A percentile compares a stretch with the other conserved stretches of the same genome.
These are phyloP conservation scores for Hysterium pulicare DNA, from an alignment of 2,329 filamentous ascomycete genomes.

Conservation along the genomic window DNA sequence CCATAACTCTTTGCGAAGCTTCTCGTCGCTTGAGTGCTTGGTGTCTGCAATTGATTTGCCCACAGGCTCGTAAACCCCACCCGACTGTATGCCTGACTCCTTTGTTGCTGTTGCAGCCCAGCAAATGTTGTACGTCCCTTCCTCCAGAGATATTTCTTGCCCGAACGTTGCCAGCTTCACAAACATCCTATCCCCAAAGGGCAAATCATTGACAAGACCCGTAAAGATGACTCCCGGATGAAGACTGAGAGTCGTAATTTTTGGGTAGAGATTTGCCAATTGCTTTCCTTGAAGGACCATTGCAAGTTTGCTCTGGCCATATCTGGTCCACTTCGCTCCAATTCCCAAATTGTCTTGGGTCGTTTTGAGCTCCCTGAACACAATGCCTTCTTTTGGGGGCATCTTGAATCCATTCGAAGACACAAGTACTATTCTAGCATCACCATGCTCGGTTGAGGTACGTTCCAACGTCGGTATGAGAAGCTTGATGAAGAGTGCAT, in stretches of 20 bases:
- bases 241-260: constrained; percentile 33
- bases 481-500: constrained; percentile 37
- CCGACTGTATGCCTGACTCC: too few species aligned
- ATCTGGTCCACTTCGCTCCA: constrained; percentile 27
- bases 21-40: too few species aligned
- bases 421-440: constrained; percentile 40
- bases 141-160: too few species aligned
- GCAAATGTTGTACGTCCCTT: too few species aligned
- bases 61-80: too few species aligned
- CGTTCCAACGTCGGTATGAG: constrained; percentile 34
- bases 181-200: too few species aligned
- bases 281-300: constrained; percentile 40
- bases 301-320: constrained; percentile 45
- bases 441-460: constrained; percentile 28
- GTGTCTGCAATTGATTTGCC: too few species aligned
- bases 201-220: too few species aligned
- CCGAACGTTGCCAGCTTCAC: too few species aligned
- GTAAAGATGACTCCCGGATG: constrained; percentile 44
- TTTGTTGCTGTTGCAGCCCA: too few species aligned
- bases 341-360: constrained; percentile 15
- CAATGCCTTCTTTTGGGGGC: constrained; percentile 13
- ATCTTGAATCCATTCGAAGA: constrained; percentile 15
- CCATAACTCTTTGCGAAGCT: too few species aligned
- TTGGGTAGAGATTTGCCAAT: constrained; percentile 37
- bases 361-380: constrained; percentile 24